phyloP scores from a whole-genome alignment of 179 eudicot genomes.

The Camellia oleifera region DNA sequence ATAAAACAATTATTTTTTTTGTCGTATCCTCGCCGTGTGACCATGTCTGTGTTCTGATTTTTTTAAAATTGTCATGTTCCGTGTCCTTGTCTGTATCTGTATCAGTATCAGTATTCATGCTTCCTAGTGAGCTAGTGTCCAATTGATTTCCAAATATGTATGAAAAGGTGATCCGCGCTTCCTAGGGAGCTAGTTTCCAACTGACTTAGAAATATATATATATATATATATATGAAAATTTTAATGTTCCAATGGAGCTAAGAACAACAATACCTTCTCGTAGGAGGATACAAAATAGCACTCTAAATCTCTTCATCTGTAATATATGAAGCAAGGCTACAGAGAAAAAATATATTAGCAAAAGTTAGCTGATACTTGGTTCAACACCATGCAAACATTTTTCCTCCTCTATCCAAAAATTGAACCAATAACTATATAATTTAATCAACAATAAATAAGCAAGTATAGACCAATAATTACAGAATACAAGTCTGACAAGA shows the following conservation, averaged over 20 bases:
- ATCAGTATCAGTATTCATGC: too few relatives aligned
- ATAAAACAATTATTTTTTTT: too few relatives aligned
- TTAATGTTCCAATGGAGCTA: background rate
- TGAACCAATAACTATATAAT: too few relatives aligned
- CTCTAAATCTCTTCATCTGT: slow-evolving; percentile 78
- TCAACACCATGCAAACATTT: background rate
- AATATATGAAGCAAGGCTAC: slow-evolving; percentile 97
- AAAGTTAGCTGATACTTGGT: background rate
- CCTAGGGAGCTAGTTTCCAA: background rate
- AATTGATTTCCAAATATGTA: too few relatives aligned
- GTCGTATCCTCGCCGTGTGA: too few relatives aligned
- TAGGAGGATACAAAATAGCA: slow-evolving; percentile 82
- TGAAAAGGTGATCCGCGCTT: too few relatives aligned
- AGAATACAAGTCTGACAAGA: background rate
- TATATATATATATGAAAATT: background rate
- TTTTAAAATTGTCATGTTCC: too few relatives aligned
- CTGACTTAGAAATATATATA: background rate
- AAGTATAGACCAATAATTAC: background rate
- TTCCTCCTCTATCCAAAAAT: background rate
- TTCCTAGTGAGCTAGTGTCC: too few relatives aligned
- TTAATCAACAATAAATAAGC: background rate
- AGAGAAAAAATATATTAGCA: slow-evolving; percentile 16
- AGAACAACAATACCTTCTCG: slow-evolving; percentile 48
- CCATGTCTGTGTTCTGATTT: too few relatives aligned
- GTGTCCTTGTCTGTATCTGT: too few relatives aligned